These are phyloP conservation scores for Solanum peruvianum DNA, from an alignment of 257 asterid genomes.

Conservation along the genomic window DNA sequence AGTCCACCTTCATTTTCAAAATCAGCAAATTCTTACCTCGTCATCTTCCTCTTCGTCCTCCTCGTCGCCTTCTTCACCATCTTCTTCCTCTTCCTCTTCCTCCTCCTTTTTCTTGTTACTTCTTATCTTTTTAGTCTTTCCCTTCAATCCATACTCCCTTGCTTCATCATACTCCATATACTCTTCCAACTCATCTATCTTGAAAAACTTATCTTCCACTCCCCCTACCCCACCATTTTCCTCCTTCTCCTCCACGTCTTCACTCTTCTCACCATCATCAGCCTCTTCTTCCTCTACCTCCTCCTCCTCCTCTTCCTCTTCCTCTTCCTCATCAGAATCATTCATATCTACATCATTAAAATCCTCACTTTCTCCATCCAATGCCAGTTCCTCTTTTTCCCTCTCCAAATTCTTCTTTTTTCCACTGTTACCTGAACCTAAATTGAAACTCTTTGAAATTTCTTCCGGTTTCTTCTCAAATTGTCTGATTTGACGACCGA, in stretches of 20 bases:
- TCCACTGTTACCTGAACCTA: conserved; percentile 5
- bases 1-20: conserved; percentile 50
- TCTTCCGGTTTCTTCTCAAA: conserved; percentile 62
- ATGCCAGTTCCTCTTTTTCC: neutral
- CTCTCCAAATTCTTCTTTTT: neutral
- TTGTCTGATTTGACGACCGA: conserved; percentile 45
- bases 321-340: conserved; percentile 10
- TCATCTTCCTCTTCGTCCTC: conserved; percentile 25
- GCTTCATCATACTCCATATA: conserved; percentile 65
- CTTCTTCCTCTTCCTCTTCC: conserved; percentile 30
- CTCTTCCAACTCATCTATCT: conserved; percentile 73
- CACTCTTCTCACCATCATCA: conserved; percentile 9
- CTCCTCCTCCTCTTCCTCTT: neutral
- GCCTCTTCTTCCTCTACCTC: conserved; percentile 16
- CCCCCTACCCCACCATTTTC: conserved; percentile 20
- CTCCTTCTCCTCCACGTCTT: neutral
- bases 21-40: conserved; percentile 15
- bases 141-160: conserved; percentile 57
- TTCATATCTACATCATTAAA: conserved; percentile 18
- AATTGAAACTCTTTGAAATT: conserved; percentile 25
- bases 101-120: conserved; percentile 18
- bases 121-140: conserved; percentile 1
- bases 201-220: conserved; percentile 74
- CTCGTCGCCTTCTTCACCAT: conserved; percentile 20
- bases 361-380: conserved; percentile 20